Evolutionary conservation across 2,329 filamentous ascomycete genomes (phyloP), one percentile per base, ranked within the genome.

Genomic region (Aureobasidium lini): DNA sequence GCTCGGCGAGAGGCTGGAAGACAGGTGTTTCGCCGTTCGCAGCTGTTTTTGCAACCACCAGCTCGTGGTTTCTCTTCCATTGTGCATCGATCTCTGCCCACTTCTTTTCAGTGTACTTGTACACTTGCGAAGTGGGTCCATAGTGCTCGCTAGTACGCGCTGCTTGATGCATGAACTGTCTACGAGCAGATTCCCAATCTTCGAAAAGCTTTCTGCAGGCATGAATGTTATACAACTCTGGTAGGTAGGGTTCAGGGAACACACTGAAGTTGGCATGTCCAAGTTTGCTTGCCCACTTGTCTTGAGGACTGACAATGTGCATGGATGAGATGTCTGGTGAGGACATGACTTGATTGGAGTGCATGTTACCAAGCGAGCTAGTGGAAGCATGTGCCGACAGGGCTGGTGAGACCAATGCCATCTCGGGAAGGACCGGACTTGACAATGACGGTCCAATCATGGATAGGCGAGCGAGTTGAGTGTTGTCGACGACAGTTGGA

Each of bases 251-350:
- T 70, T 86, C 83, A 0, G 92, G 92, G 23, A 83, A 77, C 66
- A 97, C 95, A 66, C 84, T 92, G 71, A 95, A 96, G 76, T 97
- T 96, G 64, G 92, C 92, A 70, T 97, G 92, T 31, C 93, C 93
- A 13, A 97, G 83, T 60, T 84, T 85, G 68, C 87, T 84, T 1
- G 89, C 87, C 93, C 93, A 96, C 65, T 87, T 84, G 70, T 95
- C 90, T 52, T 85, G 80, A 6, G 85, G 83, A 59, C 88, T 84
- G 34, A 71, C 70, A n/a, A 84, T 76, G 57, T 86, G 76, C 63
- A 91, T 84, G 4, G 83, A 80, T 4, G 85, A 83, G 15, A 88
- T 82, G 29, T 84, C 82, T 4, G 75, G 70, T 40, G 77, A 74
- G 4, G 82, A 79, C 37, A 81, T 76, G 61, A 67, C 60, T 59